Evolutionary conservation across 306 rosid species (phyloP).

Genomic region (Cicer chorassanicum): DNA sequence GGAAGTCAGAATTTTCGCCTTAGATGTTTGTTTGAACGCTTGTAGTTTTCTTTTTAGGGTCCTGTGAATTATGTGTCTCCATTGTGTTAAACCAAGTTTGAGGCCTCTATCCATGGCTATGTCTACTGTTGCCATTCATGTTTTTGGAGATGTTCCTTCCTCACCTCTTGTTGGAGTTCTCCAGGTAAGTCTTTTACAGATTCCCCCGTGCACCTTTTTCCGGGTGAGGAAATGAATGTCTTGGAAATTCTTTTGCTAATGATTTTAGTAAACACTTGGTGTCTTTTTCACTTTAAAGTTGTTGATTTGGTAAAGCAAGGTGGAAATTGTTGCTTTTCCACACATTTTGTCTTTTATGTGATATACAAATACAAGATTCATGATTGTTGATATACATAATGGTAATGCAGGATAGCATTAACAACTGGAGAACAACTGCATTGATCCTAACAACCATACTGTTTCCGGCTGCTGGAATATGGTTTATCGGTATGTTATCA

Average conservation of each 20-base stretch:
- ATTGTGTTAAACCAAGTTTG: slow-evolving; percentile 76
- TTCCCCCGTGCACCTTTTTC: not conserved
- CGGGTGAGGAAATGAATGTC: not conserved
- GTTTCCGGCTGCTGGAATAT: slow-evolving; percentile 69
- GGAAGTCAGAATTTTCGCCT: slow-evolving; percentile 11
- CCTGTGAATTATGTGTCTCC: slow-evolving; percentile 78
- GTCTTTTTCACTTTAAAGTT: not conserved
- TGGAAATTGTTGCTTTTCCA: too few species aligned
- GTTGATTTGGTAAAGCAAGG: not conserved
- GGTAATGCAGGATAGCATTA: slow-evolving; percentile 60
- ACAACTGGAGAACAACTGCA: slow-evolving; percentile 76
- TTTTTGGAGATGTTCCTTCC: slow-evolving; percentile 90
- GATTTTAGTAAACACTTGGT: not conserved
- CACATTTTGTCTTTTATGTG: not conserved
- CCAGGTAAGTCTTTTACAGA: slow-evolving; percentile 55
- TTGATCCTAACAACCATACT: slow-evolving; percentile 72
- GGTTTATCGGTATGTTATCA: slow-evolving; percentile 72
- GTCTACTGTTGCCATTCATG: slow-evolving; percentile 78
- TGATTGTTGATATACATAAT: slow-evolving; percentile 23
- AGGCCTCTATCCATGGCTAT: slow-evolving; percentile 91
- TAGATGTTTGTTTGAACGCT: not conserved
- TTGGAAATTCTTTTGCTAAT: not conserved
- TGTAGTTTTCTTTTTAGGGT: slow-evolving; percentile 57
- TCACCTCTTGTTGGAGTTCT: slow-evolving; percentile 89
- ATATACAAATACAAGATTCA: not conserved